phyloP scores from a whole-genome alignment of 2,329 filamentous ascomycete species.

The Fusarium sp. region DNA sequence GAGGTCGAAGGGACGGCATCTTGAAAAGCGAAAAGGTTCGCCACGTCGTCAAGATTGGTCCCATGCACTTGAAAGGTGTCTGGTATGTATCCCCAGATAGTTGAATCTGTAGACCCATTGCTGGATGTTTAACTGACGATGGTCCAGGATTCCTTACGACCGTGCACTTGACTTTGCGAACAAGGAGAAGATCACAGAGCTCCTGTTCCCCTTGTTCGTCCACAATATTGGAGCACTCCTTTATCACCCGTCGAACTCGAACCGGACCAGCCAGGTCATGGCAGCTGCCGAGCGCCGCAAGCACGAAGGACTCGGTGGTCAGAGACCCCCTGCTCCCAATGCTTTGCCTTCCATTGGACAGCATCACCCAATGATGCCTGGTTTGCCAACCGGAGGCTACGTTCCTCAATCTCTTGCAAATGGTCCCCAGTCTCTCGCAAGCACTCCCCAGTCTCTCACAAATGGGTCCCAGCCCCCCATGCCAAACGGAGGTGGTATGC shows the following conservation, averaged over 20 bases:
- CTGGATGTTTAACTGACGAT: slow-evolving; percentile 39
- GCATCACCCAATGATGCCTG: slow-evolving; percentile 47
- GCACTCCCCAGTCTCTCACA: slow-evolving; percentile 13
- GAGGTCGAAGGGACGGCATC: slow-evolving; percentile 93
- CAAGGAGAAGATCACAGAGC: slow-evolving; percentile 98
- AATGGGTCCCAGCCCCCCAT: slow-evolving; percentile 44
- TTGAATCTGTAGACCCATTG: slow-evolving; percentile 9
- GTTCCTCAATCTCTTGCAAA: slow-evolving; percentile 16
- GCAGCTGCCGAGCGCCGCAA: slow-evolving; percentile 83
- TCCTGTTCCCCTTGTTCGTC: slow-evolving; percentile 94
- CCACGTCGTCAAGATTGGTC: slow-evolving; percentile 98
- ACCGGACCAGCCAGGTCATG: slow-evolving; percentile 84
- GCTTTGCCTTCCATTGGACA: slow-evolving; percentile 75
- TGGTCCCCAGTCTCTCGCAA: slow-evolving; percentile 28
- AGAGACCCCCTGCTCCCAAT: slow-evolving; percentile 65
- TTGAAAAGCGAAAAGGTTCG: slow-evolving; percentile 97
- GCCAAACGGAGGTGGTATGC: slow-evolving; percentile 68
- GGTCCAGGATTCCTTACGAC: slow-evolving; percentile 90
- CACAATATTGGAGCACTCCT: slow-evolving; percentile 95
- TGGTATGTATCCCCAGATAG: slow-evolving; percentile 71
- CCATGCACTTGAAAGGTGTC: slow-evolving; percentile 98
- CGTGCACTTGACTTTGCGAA: slow-evolving; percentile 98
- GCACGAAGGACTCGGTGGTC: slow-evolving; percentile 67
- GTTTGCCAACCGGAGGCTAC: slow-evolving; percentile 13
- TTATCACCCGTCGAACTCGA: slow-evolving; percentile 92